A percentile compares a stretch with the other conserved stretches of the same genome.
Conservation (phyloP, 2,329 filamentous ascomycete genomes). For the Aspergillus carbonarius region DNA sequence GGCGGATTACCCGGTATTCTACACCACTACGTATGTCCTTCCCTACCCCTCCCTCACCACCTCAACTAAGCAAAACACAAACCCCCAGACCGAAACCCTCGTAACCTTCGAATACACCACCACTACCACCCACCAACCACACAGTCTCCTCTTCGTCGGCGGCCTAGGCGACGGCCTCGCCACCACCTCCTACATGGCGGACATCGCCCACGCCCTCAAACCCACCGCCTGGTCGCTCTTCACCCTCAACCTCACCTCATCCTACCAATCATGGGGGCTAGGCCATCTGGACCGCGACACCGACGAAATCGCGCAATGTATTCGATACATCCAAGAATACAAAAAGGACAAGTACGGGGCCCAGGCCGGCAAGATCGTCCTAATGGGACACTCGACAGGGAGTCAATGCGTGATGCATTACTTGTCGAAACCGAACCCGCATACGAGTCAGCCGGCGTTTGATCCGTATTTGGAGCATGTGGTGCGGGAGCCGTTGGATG, state of each 20-base stretch:
- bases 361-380: constrained; percentile 51
- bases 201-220: constrained; percentile 48
- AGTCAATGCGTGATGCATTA: constrained; percentile 68
- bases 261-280: constrained; percentile 56
- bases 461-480: constrained; percentile 32
- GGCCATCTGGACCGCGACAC: constrained; percentile 53
- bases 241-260: constrained; percentile 50
- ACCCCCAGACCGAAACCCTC: constrained; percentile 37
- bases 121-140: constrained; percentile 30
- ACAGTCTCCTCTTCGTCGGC: constrained; percentile 58
- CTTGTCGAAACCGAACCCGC: constrained; percentile 47
- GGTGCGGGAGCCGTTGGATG: constrained; percentile 60
- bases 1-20: constrained; percentile 35
- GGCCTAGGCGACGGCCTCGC: constrained; percentile 58
- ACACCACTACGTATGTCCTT: constrained; percentile 36
- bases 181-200: constrained; percentile 52
- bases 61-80: not conserved
- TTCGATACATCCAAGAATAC: constrained; percentile 48
- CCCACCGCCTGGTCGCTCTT: constrained; percentile 53
- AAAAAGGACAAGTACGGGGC: constrained; percentile 25
- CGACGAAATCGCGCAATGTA: constrained; percentile 51
- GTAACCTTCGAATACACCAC: constrained; percentile 41
- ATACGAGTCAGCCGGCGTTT: constrained; percentile 30
- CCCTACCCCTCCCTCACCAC: not conserved
- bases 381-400: constrained; percentile 68